Evolutionary conservation across 2,329 filamentous ascomycete genomes (phyloP), one percentile per base, ranked within the genome.

Genomic region (Pseudogymnoascus sp.): DNA sequence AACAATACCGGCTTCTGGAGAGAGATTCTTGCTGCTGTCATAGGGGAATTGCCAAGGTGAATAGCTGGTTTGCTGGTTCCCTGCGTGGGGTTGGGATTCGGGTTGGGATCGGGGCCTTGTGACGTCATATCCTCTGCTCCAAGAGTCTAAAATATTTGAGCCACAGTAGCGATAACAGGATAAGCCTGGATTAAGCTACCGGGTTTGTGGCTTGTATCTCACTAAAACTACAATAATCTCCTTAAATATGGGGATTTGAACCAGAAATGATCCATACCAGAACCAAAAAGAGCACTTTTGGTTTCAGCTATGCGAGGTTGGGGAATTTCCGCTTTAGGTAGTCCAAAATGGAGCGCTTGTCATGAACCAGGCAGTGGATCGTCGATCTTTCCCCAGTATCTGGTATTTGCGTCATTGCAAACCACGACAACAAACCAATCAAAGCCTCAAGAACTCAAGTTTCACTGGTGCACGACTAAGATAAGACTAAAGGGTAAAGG

Each of bases 1-100:
- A 55, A 35, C 49, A 55, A 35, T 35, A 55, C 49, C 7, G 49
- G 49, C 49, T 55, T 55, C 26, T 26, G 2, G 16, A 4, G 1
- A 55, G 29, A 19, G 16, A 19, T 21, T 55, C n/a, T 14, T 33
- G 49, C 49, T 21, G 49, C 16, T 55, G 49, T 21, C 49, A 55
- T 55, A 55, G 49, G 49, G 33, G 49, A 55, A 55, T 29, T 55
- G 16, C 49, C 49, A 55, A 55, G 49, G 10, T 45, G 41, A 19
- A 23, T 55, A 12, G 45, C n/a, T 55, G 39, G 39, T 43, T 31
- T 16, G n/a, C 14, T 49, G 49, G 49, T 55, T 55, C 16, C 26
- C 26, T 55, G 49, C 26, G 49, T 55, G 26, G 49, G 49, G 29
- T 55, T 55, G 49, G 23, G 23, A 19, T 26, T 26, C 23, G 2